Base-by-base conservation (phyloP, 805 yeast genomes). In the Saitoella complicata region DNA sequence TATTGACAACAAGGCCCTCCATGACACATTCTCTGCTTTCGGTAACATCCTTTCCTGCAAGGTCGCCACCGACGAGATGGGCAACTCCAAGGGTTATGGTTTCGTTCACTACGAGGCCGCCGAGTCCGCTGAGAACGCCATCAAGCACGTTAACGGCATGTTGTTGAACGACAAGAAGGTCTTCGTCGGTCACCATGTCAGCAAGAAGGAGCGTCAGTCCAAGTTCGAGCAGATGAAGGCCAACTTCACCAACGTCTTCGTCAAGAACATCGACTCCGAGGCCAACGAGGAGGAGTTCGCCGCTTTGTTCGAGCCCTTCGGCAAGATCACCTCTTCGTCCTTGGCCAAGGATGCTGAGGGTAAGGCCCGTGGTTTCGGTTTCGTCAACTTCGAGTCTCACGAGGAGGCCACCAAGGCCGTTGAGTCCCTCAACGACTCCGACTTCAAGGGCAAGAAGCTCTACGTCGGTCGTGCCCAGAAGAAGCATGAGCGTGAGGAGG, bases 381-480 rank as follows among this genome's bases (percentile, higher is more conserved):
- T 91, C 64, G 84, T 91, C 59, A 86, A 91, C 78, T 91, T 62
- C 58, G 94, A 78, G 66, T 63, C 68, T 56, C 98, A 88, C 67
- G 86, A 80, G 59, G 73, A 77, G 55, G 98, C 98, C 54, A 76
- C 72, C 57, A 76, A 76, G 69, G 95, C 97, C 49, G 93, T 88
- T 56, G 96, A 84, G 45, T 91, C 72, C 59, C 76, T 88, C 65
- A 83, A 91, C 70, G 95, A 80, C 64, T 70, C 66, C 56, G 97
- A 91, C 62, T 65, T 80, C 64, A 77, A 76, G 58, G 93, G 91
- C 60, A 84, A 83, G 71, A 75, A 71, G 66, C 69, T 91, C 54
- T 91, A 78, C 66, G 98, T 88, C 60, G 95, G 96, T 60, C 85
- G 98, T 70, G 98, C 98, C 57, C 98, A 91, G 74, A 88, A 86